Conservation (phyloP, 495 filamentous ascomycete species). For the Schizothecium vesticola region DNA sequence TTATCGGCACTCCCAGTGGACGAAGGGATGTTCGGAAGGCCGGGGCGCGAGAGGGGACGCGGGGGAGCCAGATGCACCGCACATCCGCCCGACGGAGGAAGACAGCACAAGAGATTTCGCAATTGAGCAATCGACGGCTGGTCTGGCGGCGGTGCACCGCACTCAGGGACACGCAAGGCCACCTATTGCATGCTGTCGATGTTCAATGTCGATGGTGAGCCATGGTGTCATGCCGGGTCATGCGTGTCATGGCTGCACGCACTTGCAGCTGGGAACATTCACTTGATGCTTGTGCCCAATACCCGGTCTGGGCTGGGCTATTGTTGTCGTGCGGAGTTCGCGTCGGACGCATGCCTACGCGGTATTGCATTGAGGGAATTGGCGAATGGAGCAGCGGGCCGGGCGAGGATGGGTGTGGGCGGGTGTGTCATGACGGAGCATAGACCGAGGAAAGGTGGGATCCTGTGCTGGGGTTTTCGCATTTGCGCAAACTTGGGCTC, state of each 20-base stretch:
- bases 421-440: conserved; percentile 10
- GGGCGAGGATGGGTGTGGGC: conserved; percentile 2
- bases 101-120: conserved; percentile 9
- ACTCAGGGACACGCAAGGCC: conserved; percentile 4
- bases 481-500: conserved; percentile 29
- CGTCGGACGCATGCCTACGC: conserved; percentile 10
- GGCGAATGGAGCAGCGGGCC: conserved; percentile 22
- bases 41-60: neutral
- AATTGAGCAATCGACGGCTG: conserved; percentile 22
- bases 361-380: conserved; percentile 15
- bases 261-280: neutral
- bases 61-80: conserved; percentile 4
- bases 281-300: conserved; percentile 15
- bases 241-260: conserved; percentile 23
- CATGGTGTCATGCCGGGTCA: conserved; percentile 1
- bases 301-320: conserved; percentile 5
- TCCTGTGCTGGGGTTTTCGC: conserved; percentile 20
- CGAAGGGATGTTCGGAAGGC: neutral
- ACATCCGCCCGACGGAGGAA: conserved; percentile 16
- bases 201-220: neutral
- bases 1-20: neutral
- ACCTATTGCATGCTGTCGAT: neutral
- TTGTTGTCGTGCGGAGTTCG: conserved; percentile 8
- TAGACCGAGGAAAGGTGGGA: neutral
- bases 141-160: conserved; percentile 1